Conservation (phyloP, 1,284 basidiomycete species). For the Moesziomyces antarcticus region DNA sequence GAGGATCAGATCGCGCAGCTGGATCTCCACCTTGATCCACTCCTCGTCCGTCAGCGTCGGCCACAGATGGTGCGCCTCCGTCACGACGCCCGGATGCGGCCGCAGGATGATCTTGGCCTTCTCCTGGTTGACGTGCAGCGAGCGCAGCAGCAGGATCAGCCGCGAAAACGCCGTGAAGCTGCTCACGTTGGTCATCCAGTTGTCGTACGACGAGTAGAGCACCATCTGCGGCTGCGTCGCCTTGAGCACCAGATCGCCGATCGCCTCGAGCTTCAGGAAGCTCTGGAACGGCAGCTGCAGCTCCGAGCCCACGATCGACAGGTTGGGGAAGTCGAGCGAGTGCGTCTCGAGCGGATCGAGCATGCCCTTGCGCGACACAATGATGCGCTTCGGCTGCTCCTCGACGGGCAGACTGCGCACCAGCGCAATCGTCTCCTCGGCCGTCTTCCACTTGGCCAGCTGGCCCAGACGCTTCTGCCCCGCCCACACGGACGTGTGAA, state of each 20-base stretch:
- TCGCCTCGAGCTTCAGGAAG: slow-evolving; percentile 99
- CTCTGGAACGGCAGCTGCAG: slow-evolving; percentile 99
- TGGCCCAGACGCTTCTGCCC: slow-evolving; percentile 99
- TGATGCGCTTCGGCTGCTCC: slow-evolving; percentile 99
- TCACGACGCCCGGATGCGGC: slow-evolving; percentile 77
- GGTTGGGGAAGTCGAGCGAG: slow-evolving; percentile 97
- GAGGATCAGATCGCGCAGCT: slow-evolving; percentile 74
- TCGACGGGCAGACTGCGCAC: slow-evolving; percentile 97
- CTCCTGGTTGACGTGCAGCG: slow-evolving; percentile 98
- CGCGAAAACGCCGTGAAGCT: slow-evolving; percentile 99
- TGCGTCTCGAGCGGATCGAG: slow-evolving; percentile 90
- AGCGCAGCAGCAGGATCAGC: slow-evolving; percentile 91
- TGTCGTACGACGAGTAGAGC: slow-evolving; percentile 96
- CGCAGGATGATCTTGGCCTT: slow-evolving; percentile 82
- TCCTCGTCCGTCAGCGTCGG: slow-evolving; percentile 93
- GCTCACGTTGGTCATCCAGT: slow-evolving; percentile 99
- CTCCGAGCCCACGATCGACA: slow-evolving; percentile 99
- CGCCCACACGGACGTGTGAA: slow-evolving; percentile 99
- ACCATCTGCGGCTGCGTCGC: slow-evolving; percentile 99
- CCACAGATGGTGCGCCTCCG: slow-evolving; percentile 97
- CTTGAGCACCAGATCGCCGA: slow-evolving; percentile 95
- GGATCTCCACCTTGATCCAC: slow-evolving; percentile 99
- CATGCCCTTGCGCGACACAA: slow-evolving; percentile 99
- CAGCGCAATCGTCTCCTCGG: slow-evolving; percentile 98
- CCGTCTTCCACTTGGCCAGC: slow-evolving; percentile 99